These are phyloP conservation scores for Coprinopsis strossmayeri DNA, from an alignment of 768 basidiomycete genomes.

Conservation along the genomic window DNA sequence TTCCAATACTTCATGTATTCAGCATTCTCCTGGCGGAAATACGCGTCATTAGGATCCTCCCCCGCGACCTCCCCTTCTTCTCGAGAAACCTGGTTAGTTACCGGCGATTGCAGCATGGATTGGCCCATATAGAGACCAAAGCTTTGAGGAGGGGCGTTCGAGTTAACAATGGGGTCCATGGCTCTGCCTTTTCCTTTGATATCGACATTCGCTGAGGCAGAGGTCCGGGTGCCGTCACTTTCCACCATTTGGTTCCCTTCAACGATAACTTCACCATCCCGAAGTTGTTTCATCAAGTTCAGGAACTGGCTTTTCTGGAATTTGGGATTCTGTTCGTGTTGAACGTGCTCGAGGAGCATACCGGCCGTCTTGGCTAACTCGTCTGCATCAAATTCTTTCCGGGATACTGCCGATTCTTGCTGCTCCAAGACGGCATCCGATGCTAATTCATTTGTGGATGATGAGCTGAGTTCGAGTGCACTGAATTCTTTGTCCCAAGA, in stretches of 20 bases:
- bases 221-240: conserved; percentile 29
- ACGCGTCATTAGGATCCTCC: conserved; percentile 55
- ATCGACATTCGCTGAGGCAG: conserved; percentile 25
- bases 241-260: conserved; percentile 75
- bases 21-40: conserved; percentile 63
- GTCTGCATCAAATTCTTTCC: conserved; percentile 39
- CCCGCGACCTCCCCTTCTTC: conserved; percentile 1
- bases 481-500: conserved; percentile 65
- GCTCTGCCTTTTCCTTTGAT: conserved; percentile 69
- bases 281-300: conserved; percentile 76
- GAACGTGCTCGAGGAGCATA: conserved; percentile 67
- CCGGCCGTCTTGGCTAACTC: conserved; percentile 80
- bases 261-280: conserved; percentile 73
- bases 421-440: conserved; percentile 19
- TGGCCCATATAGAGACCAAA: background rate
- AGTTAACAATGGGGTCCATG: conserved; percentile 17
- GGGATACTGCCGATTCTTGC: conserved; percentile 13
- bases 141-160: background rate
- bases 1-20: conserved; percentile 62
- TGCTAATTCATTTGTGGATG: conserved; percentile 15
- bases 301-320: conserved; percentile 83
- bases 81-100: conserved; percentile 4
- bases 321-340: conserved; percentile 73
- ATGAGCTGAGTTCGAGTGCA: conserved; percentile 42
- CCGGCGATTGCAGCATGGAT: conserved; percentile 4